Evolutionary conservation across 441 rosid species (phyloP).

Genomic region (Isatis lusitanica): DNA sequence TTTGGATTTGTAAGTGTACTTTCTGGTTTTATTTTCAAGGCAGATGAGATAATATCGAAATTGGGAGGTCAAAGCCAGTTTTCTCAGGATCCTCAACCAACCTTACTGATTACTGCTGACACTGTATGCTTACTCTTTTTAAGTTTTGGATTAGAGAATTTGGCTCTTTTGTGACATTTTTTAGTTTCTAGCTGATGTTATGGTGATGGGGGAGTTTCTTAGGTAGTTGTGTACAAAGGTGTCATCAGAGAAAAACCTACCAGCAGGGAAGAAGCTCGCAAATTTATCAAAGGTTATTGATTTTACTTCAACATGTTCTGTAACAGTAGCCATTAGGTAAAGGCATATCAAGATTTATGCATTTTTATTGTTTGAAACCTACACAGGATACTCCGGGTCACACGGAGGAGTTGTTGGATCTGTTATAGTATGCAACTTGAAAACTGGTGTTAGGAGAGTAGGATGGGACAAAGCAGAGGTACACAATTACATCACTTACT

Average conservation of each 20-base stretch:
- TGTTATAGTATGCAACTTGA: slow-evolving; percentile 56
- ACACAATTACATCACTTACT: not conserved
- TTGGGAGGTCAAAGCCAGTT: slow-evolving; percentile 35
- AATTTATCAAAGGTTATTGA: slow-evolving; percentile 58
- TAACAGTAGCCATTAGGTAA: not conserved
- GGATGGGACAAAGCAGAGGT: slow-evolving; percentile 81
- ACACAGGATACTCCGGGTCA: slow-evolving; percentile 64
- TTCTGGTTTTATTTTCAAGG: not conserved
- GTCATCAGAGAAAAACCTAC: slow-evolving; percentile 60
- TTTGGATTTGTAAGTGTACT: not conserved
- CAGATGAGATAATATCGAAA: slow-evolving; percentile 57
- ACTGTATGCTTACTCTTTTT: slow-evolving; percentile 42
- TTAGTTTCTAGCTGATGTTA: slow-evolving; percentile 27
- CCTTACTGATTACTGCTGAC: slow-evolving; percentile 65
- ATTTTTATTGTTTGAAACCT: not conserved
- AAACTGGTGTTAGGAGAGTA: slow-evolving; percentile 53
- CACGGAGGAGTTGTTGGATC: slow-evolving; percentile 71
- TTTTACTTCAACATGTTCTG: not conserved
- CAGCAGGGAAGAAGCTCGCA: slow-evolving; percentile 59
- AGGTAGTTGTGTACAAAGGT: slow-evolving; percentile 74
- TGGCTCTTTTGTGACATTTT: not conserved
- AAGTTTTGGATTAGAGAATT: not conserved
- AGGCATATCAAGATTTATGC: not conserved
- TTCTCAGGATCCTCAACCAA: slow-evolving; percentile 43
- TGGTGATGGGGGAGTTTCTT: slow-evolving; percentile 34